Evolutionary conservation across 2,329 filamentous ascomycete genomes (phyloP).

Genomic region (Zymoseptoria pseudotritici): DNA sequence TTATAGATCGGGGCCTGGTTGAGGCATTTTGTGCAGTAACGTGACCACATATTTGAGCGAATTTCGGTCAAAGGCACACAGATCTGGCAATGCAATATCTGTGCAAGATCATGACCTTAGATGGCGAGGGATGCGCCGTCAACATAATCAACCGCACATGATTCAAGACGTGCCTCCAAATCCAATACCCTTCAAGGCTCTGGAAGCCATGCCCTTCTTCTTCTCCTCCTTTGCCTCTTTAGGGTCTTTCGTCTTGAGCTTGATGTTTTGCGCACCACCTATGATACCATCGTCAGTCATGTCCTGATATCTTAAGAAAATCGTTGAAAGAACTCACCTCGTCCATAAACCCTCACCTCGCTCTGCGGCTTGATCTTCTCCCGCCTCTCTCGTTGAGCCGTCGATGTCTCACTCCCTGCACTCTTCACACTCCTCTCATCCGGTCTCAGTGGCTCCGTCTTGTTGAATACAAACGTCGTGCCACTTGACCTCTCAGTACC

Average conservation of each 20-base stretch:
- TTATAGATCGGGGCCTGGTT: background rate
- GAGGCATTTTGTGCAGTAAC: background rate
- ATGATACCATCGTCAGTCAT: constrained; percentile 17
- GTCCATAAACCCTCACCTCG: constrained; percentile 47
- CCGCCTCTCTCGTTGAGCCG: constrained; percentile 28
- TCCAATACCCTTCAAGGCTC: background rate
- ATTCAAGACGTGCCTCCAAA: background rate
- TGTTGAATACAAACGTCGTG: constrained; percentile 17
- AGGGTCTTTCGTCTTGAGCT: constrained; percentile 38
- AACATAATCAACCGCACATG: background rate
- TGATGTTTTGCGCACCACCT: constrained; percentile 49
- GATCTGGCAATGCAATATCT: background rate
- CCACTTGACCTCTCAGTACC: constrained; percentile 44
- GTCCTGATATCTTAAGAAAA: background rate
- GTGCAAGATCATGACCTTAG: too few relatives aligned
- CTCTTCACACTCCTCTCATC: constrained; percentile 23
- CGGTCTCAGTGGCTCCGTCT: constrained; percentile 22
- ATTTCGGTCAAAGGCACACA: background rate
- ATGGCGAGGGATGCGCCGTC: too few relatives aligned
- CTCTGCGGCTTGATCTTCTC: constrained; percentile 42
- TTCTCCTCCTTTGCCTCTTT: constrained; percentile 27
- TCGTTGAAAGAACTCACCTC: constrained; percentile 40
- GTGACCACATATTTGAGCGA: background rate
- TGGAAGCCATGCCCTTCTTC: constrained; percentile 2
- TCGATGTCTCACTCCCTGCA: constrained; percentile 19